Base-by-base conservation (phyloP, 805 yeast genomes). In the Lipomyces kockii region DNA sequence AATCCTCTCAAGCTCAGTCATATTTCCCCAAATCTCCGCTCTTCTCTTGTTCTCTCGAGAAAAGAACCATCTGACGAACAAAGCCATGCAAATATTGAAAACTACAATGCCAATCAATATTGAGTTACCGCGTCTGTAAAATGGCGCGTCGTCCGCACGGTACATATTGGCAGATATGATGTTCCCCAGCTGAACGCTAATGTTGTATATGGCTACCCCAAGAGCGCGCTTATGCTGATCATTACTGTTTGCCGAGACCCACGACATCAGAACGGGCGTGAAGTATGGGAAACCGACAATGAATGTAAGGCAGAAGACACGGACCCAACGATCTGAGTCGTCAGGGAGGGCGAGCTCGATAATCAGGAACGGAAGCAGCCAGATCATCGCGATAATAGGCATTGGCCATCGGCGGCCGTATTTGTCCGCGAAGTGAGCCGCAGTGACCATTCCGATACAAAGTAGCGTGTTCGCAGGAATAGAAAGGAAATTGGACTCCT, bases 181-280 rank as follows among this genome's bases (percentile, higher is more conserved):
- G 37, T 80, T 76, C 0, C 87, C 90, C 0, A 85, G 80, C 73
- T 89, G 92, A 0, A 86, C 87, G 73, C 82, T 83, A 81, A 88
- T 87, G 74, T 88, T 89, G 74, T 85, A 87, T 53, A 89, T 68
- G 0, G 92, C 87, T 0, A 90, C 84, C 20, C 88, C 82, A 6
- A 89, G 86, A 0, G 91, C 85, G 72, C 93, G 80, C 5, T 85
- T 79, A 22, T 87, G 77, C 49, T 88, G 89, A 1, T 88, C 82
- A 74, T 86, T 84, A 12, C 90, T 82, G 72, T 87, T 88, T 34
- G 84, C 76, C 0, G 91, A 87, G 64, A 86, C 82, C 87, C 90
- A 85, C 25, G 85, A 78, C 37, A 85, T 86, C 66, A 83, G 77
- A 57, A 87, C 77, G 1, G 89, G 85, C 76, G 68, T 65, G 60